phyloP scores from a whole-genome alignment of 345 rosid genomes.

The Capsella bursapastoris region DNA sequence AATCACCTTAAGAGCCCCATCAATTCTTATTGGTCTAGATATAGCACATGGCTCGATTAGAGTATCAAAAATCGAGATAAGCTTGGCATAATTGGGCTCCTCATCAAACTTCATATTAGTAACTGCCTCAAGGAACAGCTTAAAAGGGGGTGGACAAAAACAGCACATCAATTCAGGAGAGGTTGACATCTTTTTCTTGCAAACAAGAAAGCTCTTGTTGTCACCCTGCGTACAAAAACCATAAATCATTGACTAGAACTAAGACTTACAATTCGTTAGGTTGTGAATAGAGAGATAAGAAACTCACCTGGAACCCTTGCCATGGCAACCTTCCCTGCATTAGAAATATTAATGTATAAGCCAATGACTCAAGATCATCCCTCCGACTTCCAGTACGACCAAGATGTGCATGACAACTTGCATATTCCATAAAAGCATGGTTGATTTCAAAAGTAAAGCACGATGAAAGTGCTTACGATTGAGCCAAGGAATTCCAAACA shows the following conservation, averaged over 20 bases:
- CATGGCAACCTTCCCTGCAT: slow-evolving; percentile 93
- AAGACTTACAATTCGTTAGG: slow-evolving; percentile 5
- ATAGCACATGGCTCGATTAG: slow-evolving; percentile 70
- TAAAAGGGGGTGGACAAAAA: slow-evolving; percentile 87
- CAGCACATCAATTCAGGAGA: slow-evolving; percentile 90
- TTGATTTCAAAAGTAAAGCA: background rate
- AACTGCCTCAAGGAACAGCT: slow-evolving; percentile 86
- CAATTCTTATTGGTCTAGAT: slow-evolving; percentile 86
- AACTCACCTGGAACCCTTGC: slow-evolving; percentile 90
- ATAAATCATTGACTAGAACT: slow-evolving; percentile 13
- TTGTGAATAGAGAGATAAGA: slow-evolving; percentile 16
- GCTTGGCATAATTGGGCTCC: slow-evolving; percentile 91
- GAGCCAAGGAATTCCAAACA: slow-evolving; percentile 85
- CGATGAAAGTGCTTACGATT: slow-evolving; percentile 61
- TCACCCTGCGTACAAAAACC: slow-evolving; percentile 69
- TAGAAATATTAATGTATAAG: slow-evolving; percentile 90
- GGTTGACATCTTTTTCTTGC: slow-evolving; percentile 94
- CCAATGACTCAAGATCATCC: slow-evolving; percentile 96
- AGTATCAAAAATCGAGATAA: slow-evolving; percentile 76
- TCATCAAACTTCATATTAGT: slow-evolving; percentile 92
- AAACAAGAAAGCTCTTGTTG: slow-evolving; percentile 91
- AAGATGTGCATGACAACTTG: slow-evolving; percentile 95
- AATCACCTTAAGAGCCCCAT: slow-evolving; percentile 91
- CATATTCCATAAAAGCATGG: no score
- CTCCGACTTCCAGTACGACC: slow-evolving; percentile 94